A percentile compares a stretch with the other conserved stretches of the same genome.
Conservation (phyloP, 257 asterid genomes). For the Penstemon barbatus region DNA sequence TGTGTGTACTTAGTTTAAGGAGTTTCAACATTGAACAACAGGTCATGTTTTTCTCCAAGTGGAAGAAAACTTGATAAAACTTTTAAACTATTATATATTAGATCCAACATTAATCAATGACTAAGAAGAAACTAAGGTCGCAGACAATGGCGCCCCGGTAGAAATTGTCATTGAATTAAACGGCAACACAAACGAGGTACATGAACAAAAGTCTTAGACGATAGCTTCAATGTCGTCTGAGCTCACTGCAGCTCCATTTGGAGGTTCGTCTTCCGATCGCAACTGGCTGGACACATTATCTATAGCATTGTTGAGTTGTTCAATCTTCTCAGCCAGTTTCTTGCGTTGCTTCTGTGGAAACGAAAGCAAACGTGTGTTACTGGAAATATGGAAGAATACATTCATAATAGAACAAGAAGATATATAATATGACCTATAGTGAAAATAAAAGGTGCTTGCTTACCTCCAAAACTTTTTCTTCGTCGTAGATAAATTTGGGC, state of each 20-base stretch:
- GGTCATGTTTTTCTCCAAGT: neutral
- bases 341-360: slow-evolving; percentile 65
- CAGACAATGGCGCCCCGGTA: neutral
- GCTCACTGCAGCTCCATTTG: slow-evolving; percentile 44
- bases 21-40: neutral
- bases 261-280: slow-evolving; percentile 38
- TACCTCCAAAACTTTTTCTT: slow-evolving; percentile 87
- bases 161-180: slow-evolving; percentile 17
- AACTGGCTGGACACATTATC: slow-evolving; percentile 62
- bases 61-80: neutral
- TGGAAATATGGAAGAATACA: neutral
- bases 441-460: slow-evolving; percentile 21
- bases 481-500: slow-evolving; percentile 84
- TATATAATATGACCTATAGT: neutral
- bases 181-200: neutral
- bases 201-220: slow-evolving; percentile 29
- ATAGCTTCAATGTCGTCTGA: slow-evolving; percentile 51
- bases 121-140: neutral
- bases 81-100: neutral
- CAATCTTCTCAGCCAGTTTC: slow-evolving; percentile 67
- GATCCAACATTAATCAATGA: slow-evolving; percentile 11
- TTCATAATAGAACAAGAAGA: neutral
- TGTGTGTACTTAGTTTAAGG: neutral
- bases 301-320: slow-evolving; percentile 66
- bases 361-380: slow-evolving; percentile 2